Base-by-base conservation (phyloP, 1,139 yeast genomes). In the Saccharomycopsis hybrid region DNA sequence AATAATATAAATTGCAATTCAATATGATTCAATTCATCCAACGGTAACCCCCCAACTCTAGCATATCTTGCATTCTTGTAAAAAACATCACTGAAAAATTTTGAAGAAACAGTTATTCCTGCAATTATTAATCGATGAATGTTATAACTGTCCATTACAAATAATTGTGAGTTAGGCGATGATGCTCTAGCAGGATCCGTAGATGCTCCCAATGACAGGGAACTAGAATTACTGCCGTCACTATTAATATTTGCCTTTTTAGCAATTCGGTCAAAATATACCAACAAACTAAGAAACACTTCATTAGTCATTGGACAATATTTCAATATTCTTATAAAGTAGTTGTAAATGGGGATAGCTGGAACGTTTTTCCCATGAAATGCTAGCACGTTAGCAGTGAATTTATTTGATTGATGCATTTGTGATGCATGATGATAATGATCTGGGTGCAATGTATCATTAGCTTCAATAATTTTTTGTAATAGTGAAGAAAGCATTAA, bases 251-350 rank as follows among this genome's bases (percentile, higher is more conserved):
- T 86, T 51, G 96, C 96, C 57, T 87, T 77, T 63, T 86, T 87
- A 18, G 96, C 95, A 50, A 92, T 88, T 56, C 98, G 72, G 67
- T 92, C 99, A 68, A 92, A 89, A 65, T 92, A 94, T 29, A 94
- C 97, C 58, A 92, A 71, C 49, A 94, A 69, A 36, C 96, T 83
- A 48, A 92, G 71, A 65, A 90, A 92, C 32, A 94, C 97, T 63
- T 94, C 98, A 66, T 92, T 92, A 1, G 98, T 90, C 25, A 94
- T 94, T 0, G 99, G 98, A 66, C 99, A 92, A 67, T 92, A 94
- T 66, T 90, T 92, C 62, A 92, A 77, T 32, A 92, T 94, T 61
- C 98, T 79, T 40, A 89, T 78, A 54, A 92, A 73, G 64, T 92
- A 92, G 18, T 96, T 94, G 62, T 88, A 90, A 47, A 94, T 74